These are phyloP conservation scores for Emiliania huxleyi DNA, from an alignment of 78 protist species.

Conservation along the genomic window DNA sequence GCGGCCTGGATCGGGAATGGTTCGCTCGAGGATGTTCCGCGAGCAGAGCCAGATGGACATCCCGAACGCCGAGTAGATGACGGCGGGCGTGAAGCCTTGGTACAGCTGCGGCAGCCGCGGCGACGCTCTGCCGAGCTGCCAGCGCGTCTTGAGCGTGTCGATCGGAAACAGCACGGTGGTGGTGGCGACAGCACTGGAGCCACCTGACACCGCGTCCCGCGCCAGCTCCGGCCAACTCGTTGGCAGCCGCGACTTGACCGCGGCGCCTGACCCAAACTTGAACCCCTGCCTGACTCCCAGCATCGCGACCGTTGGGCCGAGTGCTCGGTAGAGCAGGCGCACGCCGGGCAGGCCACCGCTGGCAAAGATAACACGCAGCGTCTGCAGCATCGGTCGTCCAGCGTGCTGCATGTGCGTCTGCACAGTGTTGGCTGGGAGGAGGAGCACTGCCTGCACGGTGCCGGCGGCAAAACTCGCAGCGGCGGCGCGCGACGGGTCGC, in stretches of 20 bases:
- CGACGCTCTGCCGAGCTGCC: background rate
- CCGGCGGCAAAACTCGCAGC: background rate
- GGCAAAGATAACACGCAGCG: background rate
- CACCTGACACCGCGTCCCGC: background rate
- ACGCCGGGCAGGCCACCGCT: background rate
- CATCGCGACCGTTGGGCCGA: background rate
- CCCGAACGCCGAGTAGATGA: background rate
- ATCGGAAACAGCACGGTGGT: background rate
- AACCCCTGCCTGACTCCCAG: background rate
- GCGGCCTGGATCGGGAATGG: background rate
- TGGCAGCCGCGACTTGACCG: background rate
- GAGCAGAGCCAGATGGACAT: background rate
- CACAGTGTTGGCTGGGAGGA: background rate
- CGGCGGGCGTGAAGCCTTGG: background rate
- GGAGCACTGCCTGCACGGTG: background rate
- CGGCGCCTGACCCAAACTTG: background rate
- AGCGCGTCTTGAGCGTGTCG: background rate
- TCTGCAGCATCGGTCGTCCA: background rate
- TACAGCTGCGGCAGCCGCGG: background rate
- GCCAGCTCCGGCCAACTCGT: background rate
- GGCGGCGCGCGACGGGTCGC: background rate
- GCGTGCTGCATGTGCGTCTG: background rate
- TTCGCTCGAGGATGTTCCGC: background rate
- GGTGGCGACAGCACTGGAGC: background rate
- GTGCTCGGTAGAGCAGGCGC: background rate